Percentiles rank a stretch among this genome's conserved stretches.
Evolutionary conservation across 352 stramenopile species (phyloP).

Genomic region (Phytophthora sp.): DNA sequence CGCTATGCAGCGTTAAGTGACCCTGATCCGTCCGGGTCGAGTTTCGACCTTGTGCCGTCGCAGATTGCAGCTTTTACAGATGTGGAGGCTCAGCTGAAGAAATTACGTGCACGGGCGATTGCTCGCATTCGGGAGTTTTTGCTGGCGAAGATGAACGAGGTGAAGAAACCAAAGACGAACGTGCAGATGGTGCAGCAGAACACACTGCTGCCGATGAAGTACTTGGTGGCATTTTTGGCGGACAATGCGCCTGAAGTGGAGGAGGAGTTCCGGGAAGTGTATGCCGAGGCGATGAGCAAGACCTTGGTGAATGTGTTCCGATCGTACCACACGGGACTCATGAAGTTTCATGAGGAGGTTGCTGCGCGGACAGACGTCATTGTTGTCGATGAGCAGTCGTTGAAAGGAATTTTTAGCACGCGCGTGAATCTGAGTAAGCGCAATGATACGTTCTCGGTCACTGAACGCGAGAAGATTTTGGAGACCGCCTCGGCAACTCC

Average conservation of each 20-base stretch:
- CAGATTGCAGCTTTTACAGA: slow-evolving; percentile 93
- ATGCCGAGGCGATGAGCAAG: slow-evolving; percentile 97
- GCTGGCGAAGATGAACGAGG: slow-evolving; percentile 90
- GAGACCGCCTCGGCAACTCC: slow-evolving; percentile 80
- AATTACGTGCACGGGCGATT: slow-evolving; percentile 82
- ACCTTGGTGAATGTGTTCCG: slow-evolving; percentile 96
- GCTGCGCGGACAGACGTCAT: slow-evolving; percentile 94
- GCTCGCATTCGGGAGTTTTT: slow-evolving; percentile 93
- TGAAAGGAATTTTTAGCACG: slow-evolving; percentile 87
- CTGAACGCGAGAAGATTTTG: slow-evolving; percentile 91
- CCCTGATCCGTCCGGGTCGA: slow-evolving; percentile 65
- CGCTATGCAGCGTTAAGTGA: slow-evolving; percentile 83
- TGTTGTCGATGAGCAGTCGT: slow-evolving; percentile 94
- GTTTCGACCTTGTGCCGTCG: slow-evolving; percentile 87
- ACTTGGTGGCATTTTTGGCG: slow-evolving; percentile 95
- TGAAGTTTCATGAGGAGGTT: slow-evolving; percentile 95
- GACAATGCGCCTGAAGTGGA: slow-evolving; percentile 93
- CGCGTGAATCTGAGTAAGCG: slow-evolving; percentile 96
- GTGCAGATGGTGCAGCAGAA: slow-evolving; percentile 99
- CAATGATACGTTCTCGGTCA: slow-evolving; percentile 94
- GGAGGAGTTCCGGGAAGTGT: slow-evolving; percentile 95
- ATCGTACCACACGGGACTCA: slow-evolving; percentile 95
- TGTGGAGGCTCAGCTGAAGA: slow-evolving; percentile 92
- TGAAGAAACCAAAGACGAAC: slow-evolving; percentile 98
- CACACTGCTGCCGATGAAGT: slow-evolving; percentile 96